A percentile compares a stretch with the other conserved stretches of the same genome.
These are phyloP conservation scores for Solanum chaucha DNA, from an alignment of 257 asterid species.

Conservation along the genomic window DNA sequence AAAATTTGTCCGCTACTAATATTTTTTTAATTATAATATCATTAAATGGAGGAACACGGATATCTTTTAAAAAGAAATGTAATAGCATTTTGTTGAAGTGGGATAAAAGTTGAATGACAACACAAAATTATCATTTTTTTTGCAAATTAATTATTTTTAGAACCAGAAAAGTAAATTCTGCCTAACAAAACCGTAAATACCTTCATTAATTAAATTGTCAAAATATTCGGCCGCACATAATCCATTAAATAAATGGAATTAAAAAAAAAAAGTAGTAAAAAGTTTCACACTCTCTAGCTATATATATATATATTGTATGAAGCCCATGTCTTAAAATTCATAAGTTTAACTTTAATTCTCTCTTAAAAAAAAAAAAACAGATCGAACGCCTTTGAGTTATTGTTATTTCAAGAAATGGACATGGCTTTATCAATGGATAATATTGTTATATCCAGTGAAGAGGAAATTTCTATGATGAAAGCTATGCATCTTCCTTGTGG, in stretches of 20 bases:
- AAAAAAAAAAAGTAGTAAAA: neutral
- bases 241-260: neutral
- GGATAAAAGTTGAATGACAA: neutral
- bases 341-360: neutral
- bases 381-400: neutral
- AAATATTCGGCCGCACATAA: neutral
- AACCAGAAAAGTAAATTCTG: neutral
- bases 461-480: neutral
- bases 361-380: neutral
- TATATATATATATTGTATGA: neutral
- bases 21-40: too few relatives aligned
- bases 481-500: neutral
- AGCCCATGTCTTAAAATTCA: neutral
- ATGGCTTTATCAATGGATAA: neutral
- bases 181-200: neutral
- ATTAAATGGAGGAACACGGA: neutral
- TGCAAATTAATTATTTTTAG: neutral
- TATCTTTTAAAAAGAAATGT: rapidly evolving
- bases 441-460: neutral
- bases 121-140: neutral
- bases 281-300: neutral
- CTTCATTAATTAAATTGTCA: neutral
- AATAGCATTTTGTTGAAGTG: neutral
- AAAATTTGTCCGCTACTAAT: too few relatives aligned
- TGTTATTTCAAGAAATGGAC: neutral